phyloP scores from a whole-genome alignment of 2,329 filamentous ascomycete species.

The Mycosphaerella sp. region DNA sequence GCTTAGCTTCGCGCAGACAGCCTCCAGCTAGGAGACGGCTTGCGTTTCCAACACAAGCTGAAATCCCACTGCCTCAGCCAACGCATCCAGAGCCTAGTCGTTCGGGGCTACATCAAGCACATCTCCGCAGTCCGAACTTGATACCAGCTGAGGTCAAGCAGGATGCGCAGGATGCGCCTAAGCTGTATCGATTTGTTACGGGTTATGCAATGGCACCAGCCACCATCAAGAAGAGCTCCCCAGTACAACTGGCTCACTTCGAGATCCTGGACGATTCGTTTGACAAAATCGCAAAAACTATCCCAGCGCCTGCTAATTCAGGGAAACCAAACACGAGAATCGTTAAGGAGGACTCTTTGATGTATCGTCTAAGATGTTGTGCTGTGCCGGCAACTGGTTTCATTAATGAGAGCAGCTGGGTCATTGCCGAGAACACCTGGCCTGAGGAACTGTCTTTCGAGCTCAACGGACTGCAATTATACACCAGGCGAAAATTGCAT shows the following conservation, averaged over 20 bases:
- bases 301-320: constrained; percentile 24
- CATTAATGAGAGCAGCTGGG: constrained; percentile 53
- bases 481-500: constrained; percentile 62
- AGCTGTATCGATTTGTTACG: constrained; percentile 54
- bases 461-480: constrained; percentile 53
- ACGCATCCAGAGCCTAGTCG: constrained; percentile 42
- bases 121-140: constrained; percentile 50
- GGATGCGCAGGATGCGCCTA: constrained; percentile 1
- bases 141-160: constrained; percentile 3
- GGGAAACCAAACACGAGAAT: constrained; percentile 31
- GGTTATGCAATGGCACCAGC: constrained; percentile 47
- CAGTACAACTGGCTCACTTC: constrained; percentile 46
- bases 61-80: constrained; percentile 33
- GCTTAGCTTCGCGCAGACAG: background rate
- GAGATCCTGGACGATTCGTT: constrained; percentile 37
- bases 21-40: constrained; percentile 1
- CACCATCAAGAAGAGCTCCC: constrained; percentile 28
- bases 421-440: constrained; percentile 60
- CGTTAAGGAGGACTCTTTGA: constrained; percentile 49
- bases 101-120: constrained; percentile 53
- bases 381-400: constrained; percentile 33
- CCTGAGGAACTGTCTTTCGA: constrained; percentile 62
- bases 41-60: constrained; percentile 18
- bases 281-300: constrained; percentile 33
- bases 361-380: constrained; percentile 66